Evolutionary conservation across 176 grass and related monocot species (phyloP), one percentile per base, ranked within the genome.

Genomic region (Pharus latifolius): DNA sequence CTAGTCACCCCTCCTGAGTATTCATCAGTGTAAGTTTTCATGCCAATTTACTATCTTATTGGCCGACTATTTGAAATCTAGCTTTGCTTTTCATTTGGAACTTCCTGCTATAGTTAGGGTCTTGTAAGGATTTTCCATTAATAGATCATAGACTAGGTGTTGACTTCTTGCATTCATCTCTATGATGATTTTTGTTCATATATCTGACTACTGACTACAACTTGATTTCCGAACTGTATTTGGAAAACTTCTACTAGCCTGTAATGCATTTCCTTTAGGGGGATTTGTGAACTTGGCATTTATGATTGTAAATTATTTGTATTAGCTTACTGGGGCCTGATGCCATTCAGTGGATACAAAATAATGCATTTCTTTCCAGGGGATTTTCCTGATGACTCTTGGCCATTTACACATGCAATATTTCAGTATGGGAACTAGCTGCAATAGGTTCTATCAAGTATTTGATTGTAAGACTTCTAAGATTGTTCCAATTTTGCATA

Each of bases 1-100:
- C 80, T 96, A 74, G 82, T 79, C 9, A 86, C 88, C 35, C 82
- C 85, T 60, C 63, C 85, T 20, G 83, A 96, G 46, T 89, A 84
- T 63, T 75, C 88, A 34, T 68, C 88, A 56, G 77, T 89, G 92
- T 96, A 87, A 61, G 82, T 66, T 41, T 30, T 10, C 0, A 24
- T 7, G 3, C 10, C 10, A 6, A 45, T 22, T 27, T 3, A 3
- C 1, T 12, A 31, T 14, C 2, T 50, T 10, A n/a, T 11, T 34
- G 20, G 7, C 4, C 2, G 53, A 22, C 6, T 6, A 31, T n/a
- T 6, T 14, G 5, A 22, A 56, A 51, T 46, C 19, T 57, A 40
- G 31, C 37, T 23, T 63, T 23, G 25, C 46, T 38, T 11, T 9
- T 29, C 18, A 18, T 53, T 78, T 13, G 27, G 6, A n/a, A 34